Evolutionary conservation across 306 rosid genomes (phyloP).

Genomic region (Trifolium pratense): DNA sequence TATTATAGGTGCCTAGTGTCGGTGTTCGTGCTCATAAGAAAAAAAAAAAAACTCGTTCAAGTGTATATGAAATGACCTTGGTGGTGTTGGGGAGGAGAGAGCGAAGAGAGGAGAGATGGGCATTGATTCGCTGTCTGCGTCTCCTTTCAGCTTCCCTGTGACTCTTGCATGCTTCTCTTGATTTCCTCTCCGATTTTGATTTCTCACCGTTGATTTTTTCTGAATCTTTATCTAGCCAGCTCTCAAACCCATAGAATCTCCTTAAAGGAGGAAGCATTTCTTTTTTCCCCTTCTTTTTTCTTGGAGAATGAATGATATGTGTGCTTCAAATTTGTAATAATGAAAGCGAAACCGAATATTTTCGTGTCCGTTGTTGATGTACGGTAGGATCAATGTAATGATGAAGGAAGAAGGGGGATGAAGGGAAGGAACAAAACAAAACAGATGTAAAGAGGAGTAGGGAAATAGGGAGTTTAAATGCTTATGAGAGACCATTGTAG

Average conservation of each 20-base stretch:
- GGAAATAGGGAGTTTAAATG: slow-evolving; percentile 25
- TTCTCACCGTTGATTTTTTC: slow-evolving; percentile 48
- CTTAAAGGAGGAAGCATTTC: slow-evolving; percentile 62
- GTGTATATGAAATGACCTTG: slow-evolving; percentile 48
- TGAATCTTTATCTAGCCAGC: slow-evolving; percentile 38
- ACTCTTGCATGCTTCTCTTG: slow-evolving; percentile 69
- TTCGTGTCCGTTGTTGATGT: background rate
- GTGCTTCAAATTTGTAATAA: background rate
- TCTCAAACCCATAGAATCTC: slow-evolving; percentile 47
- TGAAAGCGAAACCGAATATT: background rate
- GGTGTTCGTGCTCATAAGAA: too few relatives aligned
- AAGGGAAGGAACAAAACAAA: too few relatives aligned
- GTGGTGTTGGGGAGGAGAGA: slow-evolving; percentile 75
- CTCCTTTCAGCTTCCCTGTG: slow-evolving; percentile 95
- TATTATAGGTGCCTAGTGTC: too few relatives aligned
- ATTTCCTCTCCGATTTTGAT: slow-evolving; percentile 53
- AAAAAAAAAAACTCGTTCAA: too few relatives aligned
- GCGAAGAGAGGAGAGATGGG: slow-evolving; percentile 84
- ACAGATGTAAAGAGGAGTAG: background rate
- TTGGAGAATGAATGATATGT: background rate
- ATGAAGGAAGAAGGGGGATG: background rate
- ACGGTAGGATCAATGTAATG: background rate
- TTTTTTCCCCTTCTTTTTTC: background rate
- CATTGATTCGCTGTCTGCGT: slow-evolving; percentile 90
- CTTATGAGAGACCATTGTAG: background rate